Evolutionary conservation across 2,329 filamentous ascomycete species (phyloP), one percentile per base, ranked within the genome.

Genomic region (Monilinia fructigena): DNA sequence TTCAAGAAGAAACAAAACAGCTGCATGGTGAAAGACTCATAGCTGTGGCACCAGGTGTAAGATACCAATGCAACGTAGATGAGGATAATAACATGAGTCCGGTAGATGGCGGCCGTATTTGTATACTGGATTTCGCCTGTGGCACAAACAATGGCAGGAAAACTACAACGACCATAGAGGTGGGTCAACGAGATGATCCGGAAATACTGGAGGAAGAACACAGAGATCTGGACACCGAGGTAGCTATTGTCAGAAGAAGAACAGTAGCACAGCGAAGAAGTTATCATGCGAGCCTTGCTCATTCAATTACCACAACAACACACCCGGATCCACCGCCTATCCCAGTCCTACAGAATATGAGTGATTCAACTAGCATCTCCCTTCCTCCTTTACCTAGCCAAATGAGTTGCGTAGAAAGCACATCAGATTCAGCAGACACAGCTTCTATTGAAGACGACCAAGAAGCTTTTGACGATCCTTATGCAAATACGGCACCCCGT

Each of bases 61-160:
- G 86, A 35, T 80, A 83, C 0, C 82, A 85, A 67, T 79, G 81
- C 10, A 79, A 85, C 53, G 82, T 86, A 3, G 68, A 58, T 18
- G 89, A 91, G 66, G 88, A 92, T 70, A 90, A 92, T 70, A 87
- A 86, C 56, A 84, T 89, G 62, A 85, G 90, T 73, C 91, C 91
- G 70, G 84, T 91, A n/a, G 91, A 94, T 73, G 90, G 91, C 8
- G 91, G 91, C 18, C 84, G 91, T 68, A 80, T 95, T 54, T 84
- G 85, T 12, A 79, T 94, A 11, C 80, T 93, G 55, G 91, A 94
- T 75, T 94, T 94, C 75, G 85, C 89, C 70, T 90, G 90, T 71
- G 79, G 82, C 1, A 72, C 82, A 1, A 77, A 74, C 5, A 80
- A 90, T 74, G 89, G 88, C 4, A 76, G 78, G 54, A 81, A 82